phyloP scores from a whole-genome alignment of 805 yeast species.

The Wickerhamomyces rabaulensis region DNA sequence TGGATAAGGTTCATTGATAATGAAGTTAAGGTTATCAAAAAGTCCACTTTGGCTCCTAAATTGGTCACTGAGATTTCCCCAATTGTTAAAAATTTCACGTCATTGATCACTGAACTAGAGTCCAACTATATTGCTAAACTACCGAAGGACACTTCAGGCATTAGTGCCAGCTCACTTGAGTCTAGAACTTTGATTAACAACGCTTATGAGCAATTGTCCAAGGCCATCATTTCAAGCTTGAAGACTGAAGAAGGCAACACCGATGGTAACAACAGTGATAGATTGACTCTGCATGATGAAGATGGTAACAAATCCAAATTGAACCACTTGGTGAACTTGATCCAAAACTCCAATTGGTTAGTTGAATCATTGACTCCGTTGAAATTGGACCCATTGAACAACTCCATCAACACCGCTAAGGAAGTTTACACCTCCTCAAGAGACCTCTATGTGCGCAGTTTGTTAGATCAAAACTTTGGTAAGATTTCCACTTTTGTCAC shows the following conservation, averaged over 20 bases:
- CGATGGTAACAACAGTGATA: neutral
- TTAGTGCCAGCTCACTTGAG: slow-evolving; percentile 7
- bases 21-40: slow-evolving; percentile 44
- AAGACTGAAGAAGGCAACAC: slow-evolving; percentile 20
- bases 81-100: slow-evolving; percentile 42
- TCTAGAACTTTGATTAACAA: slow-evolving; percentile 23
- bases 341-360: slow-evolving; percentile 51
- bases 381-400: slow-evolving; percentile 10
- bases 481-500: slow-evolving; percentile 60
- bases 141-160: slow-evolving; percentile 8
- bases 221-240: slow-evolving; percentile 26
- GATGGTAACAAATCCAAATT: slow-evolving; percentile 28
- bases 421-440: slow-evolving; percentile 25
- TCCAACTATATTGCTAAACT: slow-evolving; percentile 8
- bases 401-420: slow-evolving; percentile 17
- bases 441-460: slow-evolving; percentile 40
- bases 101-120: slow-evolving; percentile 38
- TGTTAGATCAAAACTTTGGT: slow-evolving; percentile 55
- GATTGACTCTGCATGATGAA: slow-evolving; percentile 14
- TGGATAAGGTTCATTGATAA: slow-evolving; percentile 58
- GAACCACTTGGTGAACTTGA: slow-evolving; percentile 39
- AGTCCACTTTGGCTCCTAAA: slow-evolving; percentile 29
- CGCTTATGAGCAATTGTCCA: slow-evolving; percentile 26
- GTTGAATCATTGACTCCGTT: slow-evolving; percentile 34
- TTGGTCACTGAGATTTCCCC: slow-evolving; percentile 38